Evolutionary conservation across 306 rosid species (phyloP), one percentile per base, ranked within the genome.

Genomic region (Benincasa hispida): DNA sequence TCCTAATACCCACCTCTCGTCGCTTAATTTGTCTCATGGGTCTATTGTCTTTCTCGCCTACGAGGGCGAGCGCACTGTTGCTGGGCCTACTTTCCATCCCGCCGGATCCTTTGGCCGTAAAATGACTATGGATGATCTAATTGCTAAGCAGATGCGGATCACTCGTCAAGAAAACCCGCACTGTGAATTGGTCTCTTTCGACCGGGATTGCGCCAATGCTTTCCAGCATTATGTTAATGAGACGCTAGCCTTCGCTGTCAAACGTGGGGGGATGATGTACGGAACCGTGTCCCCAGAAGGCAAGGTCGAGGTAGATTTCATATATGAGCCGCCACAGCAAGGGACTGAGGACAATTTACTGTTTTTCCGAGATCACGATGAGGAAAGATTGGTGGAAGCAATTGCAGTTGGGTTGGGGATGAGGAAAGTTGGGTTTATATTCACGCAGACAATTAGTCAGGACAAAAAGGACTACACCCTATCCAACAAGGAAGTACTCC

Each of bases 51-150:
- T 87, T 58, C 74, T 95, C 35, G 30, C 90, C 48, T 92, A 95
- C 88, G 91, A 87, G 12, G 98, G 96, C 11, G 97, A 92, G 62
- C 96, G 98, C 19, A 84, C 80, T 35, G 92, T 95, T 39, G 61
- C 88, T 2, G 93, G 99, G 0, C 99, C 96, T 13, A 57, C 84
- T 7, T 73, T 92, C 82, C 77, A 68, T 74, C 93, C 96, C 0
- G 90, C 98, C 15, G 99, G 99, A 7, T 92, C 98, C 6, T 95
- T 95, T 72, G 99, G 99, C 48, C 91, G 96, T 5, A 95, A 92
- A 87, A 95, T 95, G 99, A 95, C 99, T 8, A 92, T 95, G 99
- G 99, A 92, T 51, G 99, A 95, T 76, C 92, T 95, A 25, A 90
- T 95, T 79, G 99, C 99, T 3, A 92, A 86, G 77, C 99, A 95